These are phyloP conservation scores for Solanum corneliomulleri DNA, from an alignment of 257 asterid genomes.

Conservation along the genomic window DNA sequence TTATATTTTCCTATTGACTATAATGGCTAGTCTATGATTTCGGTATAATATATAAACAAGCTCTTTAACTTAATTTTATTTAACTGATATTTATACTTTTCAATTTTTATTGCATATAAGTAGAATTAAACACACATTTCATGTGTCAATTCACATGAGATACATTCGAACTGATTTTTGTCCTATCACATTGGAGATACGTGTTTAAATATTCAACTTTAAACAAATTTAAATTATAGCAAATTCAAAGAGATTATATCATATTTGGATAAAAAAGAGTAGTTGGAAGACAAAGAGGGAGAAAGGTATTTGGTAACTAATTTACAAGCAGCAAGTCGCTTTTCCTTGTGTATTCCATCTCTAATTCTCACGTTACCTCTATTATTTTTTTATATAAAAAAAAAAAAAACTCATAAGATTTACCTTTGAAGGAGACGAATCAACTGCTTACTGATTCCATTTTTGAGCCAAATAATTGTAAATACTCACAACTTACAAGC, in stretches of 20 bases:
- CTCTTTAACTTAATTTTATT: too few relatives aligned
- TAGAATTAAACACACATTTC: too few relatives aligned
- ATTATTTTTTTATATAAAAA: not conserved
- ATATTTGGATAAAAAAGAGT: not conserved
- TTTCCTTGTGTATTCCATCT: conserved; percentile 36
- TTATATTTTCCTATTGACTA: not conserved
- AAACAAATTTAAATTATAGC: fast-evolving
- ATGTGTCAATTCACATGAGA: not conserved
- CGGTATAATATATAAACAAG: fast-evolving
- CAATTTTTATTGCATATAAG: fast-evolving
- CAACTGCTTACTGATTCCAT: not conserved
- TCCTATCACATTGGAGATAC: not conserved
- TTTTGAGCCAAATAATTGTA: not conserved
- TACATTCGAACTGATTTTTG: not conserved
- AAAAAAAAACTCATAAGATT: not conserved
- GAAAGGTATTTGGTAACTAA: conserved; percentile 49
- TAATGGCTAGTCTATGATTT: not conserved
- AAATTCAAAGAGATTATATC: not conserved
- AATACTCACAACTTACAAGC: not conserved
- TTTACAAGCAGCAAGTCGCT: conserved; percentile 68
- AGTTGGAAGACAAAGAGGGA: not conserved
- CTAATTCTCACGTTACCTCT: conserved; percentile 27
- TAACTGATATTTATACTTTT: too few relatives aligned
- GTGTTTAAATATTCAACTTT: not conserved
- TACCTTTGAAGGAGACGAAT: not conserved